Conservation (phyloP, 306 rosid species). For the Quercus berberidifolia region DNA sequence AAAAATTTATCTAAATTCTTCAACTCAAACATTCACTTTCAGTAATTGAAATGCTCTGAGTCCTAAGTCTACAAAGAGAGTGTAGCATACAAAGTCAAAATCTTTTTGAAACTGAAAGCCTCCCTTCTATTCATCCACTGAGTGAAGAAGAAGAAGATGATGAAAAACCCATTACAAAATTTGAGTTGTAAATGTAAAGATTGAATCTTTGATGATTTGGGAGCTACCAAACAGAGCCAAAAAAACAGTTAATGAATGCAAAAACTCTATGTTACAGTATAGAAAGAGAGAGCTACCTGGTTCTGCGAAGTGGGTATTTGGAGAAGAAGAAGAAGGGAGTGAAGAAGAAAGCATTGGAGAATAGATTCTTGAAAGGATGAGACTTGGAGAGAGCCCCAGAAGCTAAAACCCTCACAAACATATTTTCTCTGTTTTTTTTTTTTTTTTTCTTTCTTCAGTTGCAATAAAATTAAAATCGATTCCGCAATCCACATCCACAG, state of each 20-base stretch:
- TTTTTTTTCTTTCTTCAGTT: too few relatives aligned
- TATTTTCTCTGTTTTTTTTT: not conserved
- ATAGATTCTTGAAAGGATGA: slow-evolving; percentile 18
- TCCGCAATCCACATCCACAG: too few relatives aligned
- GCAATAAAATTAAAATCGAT: too few relatives aligned
- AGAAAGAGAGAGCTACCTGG: slow-evolving; percentile 27
- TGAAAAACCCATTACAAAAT: not conserved
- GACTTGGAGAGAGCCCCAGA: slow-evolving; percentile 22
- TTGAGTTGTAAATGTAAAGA: too few relatives aligned
- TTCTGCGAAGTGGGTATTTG: slow-evolving; percentile 11
- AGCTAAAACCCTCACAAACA: slow-evolving; percentile 32
- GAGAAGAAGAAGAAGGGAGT: slow-evolving; percentile 17
- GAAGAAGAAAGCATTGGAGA: slow-evolving; percentile 16
- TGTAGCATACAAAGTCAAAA: not conserved
- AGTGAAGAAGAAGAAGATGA: not conserved
- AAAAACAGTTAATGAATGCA: too few relatives aligned
- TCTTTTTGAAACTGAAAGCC: not conserved
- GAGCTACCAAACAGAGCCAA: too few relatives aligned
- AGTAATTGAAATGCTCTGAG: not conserved
- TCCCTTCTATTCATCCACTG: not conserved
- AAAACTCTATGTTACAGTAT: not conserved
- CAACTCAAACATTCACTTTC: not conserved
- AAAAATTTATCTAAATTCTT: not conserved
- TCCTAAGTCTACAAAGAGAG: not conserved
- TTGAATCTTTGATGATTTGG: too few relatives aligned